Conservation (phyloP, 2,329 filamentous ascomycete genomes). For the Botryotinia convoluta region DNA sequence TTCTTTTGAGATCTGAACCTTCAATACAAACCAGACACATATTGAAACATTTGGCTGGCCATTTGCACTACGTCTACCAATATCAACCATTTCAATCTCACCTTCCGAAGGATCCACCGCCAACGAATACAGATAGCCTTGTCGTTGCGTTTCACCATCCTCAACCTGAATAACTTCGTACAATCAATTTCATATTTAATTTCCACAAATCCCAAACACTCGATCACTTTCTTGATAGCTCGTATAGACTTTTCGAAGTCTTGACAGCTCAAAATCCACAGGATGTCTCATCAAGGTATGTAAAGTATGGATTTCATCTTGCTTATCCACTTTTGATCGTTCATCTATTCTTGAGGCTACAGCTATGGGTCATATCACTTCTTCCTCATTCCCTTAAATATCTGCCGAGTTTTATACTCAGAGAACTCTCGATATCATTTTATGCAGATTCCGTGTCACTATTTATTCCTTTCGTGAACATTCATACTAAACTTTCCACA, state of each 20-base stretch:
- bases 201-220: background rate
- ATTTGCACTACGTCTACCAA: background rate
- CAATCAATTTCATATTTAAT: background rate
- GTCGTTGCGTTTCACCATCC: background rate
- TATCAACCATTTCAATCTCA: background rate
- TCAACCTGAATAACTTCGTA: background rate
- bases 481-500: conserved; percentile 22
- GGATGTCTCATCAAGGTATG: conserved; percentile 20
- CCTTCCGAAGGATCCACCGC: background rate
- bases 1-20: background rate
- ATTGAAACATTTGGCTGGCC: background rate
- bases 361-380: background rate
- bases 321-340: background rate
- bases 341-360: background rate
- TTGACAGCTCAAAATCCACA: background rate
- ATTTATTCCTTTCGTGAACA: background rate
- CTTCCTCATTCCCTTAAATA: background rate
- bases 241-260: background rate
- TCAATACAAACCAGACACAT: background rate
- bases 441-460: background rate
- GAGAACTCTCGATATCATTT: background rate
- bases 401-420: background rate
- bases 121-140: conserved; percentile 11
- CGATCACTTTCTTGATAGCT: background rate
- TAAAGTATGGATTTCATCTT: background rate